Evolutionary conservation across 352 stramenopile genomes (phyloP), one percentile per base, ranked within the genome.

Genomic region (Phytophthora lateralis): DNA sequence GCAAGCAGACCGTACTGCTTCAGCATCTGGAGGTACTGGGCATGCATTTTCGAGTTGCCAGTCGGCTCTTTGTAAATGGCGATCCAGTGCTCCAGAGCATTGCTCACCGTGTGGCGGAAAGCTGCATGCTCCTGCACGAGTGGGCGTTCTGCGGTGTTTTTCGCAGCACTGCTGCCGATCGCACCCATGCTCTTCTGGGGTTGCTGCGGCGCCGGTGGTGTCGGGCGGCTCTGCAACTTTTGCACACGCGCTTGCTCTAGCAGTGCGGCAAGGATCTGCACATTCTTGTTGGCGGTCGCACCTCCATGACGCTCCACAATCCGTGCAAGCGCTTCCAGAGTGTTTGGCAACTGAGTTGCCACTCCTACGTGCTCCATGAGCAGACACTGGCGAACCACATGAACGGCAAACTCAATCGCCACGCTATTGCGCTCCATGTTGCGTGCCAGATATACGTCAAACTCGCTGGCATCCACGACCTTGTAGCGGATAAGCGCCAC

Each of bases 41-140:
- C 80, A 61, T 98, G 84, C 39, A 97, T 95, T 75, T 99, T 99
- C 54, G 98, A 97, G 63, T 92, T 94, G 34, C 83, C 87, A 20
- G 77, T 83, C 11, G 87, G 85, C 35, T 99, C 96, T 69, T 91
- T 98, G 66, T 98, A 97, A 42, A 99, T 90, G 17, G 96, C 95
- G 43, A 99, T 98, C 98, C 98, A 99, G 73, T 98, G 90, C 57
- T 99, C 96, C 52, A 99, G 73, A 45, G 98, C 87, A 46, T 96
- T 96, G 74, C 80, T 93, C 27, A 96, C 85, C 0, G 87, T 96
- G 69, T 96, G 85, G 10, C 82, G 82, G 64, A 93, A 96, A 49
- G 81, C 82, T 38, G 86, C 84, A 35, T 92, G 82, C 49, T 93
- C 85, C 49, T 93, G 85, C 15, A 79, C 81, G 2, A 79, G 47